Base-by-base conservation (phyloP, 805 yeast species). In the Yamadazyma philogaea region DNA sequence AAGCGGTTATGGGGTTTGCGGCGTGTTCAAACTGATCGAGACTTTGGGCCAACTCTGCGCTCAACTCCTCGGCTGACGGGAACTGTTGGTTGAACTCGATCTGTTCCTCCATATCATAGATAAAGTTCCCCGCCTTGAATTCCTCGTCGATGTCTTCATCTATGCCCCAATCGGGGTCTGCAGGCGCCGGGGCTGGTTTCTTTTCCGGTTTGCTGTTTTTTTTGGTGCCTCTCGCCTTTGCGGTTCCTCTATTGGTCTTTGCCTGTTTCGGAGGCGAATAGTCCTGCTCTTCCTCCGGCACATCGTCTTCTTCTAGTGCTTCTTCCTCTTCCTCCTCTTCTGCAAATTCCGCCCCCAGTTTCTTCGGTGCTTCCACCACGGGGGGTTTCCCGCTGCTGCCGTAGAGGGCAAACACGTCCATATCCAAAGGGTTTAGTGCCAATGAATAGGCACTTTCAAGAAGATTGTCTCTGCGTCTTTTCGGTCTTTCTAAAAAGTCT, bases 401-500 rank as follows among this genome's bases (percentile, higher is more conserved):
- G 56, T 66, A 70, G 45, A 47, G 49, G 17, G 64, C 70, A 53
- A 70, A 70, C 14, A 59, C 43, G 8, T 58, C 63, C 73, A 70
- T 68, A 26, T 63, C 72, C 2, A 72, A 72, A 3, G 75, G 74
- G 32, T 62, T 56, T 20, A 66, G 54, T 1, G 87, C 81, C 52
- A 79, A 68, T 45, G 70, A 62, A 54, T 77, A 81, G 1, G 85
- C 85, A 38, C 59, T 59, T 37, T 63, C 66, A 37, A 79, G 69
- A 17, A 70, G 53, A 42, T 70, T 74, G 53, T 75, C 68, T 50
- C 66, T 64, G 53, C 72, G 63, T 48, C 65, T 64, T 36, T 60
- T 49, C 8, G 50, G 49, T 7, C 48, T 46, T 1, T 37, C 44
- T 42, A 77, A 56, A 48, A 64, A 71, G 14, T 53, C 55, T 30